phyloP scores from a whole-genome alignment of 371 early-diverging fungal species.

The Apophysomyces sp. region DNA sequence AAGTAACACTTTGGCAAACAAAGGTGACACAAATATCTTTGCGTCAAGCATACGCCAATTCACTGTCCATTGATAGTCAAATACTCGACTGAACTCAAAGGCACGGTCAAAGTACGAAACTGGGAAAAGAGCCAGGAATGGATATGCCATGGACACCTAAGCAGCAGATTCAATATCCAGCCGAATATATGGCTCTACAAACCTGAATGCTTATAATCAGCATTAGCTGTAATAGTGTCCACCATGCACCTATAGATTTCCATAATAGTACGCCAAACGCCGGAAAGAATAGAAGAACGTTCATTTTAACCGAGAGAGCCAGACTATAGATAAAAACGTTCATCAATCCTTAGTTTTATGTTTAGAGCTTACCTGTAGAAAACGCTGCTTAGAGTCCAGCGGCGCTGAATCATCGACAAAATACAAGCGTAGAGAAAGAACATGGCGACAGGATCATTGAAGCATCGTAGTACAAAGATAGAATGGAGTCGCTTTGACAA shows the following conservation, averaged over 20 bases:
- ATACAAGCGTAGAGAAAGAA: conserved; percentile 67
- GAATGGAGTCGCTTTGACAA: conserved; percentile 86
- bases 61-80: conserved; percentile 90
- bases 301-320: conserved; percentile 92
- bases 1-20: conserved; percentile 64
- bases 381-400: conserved; percentile 53
- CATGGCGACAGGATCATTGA: conserved; percentile 93
- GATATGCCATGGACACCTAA: conserved; percentile 64
- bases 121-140: conserved; percentile 66
- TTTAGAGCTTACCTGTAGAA: conserved; percentile 57
- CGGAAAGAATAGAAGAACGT: conserved; percentile 86
- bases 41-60: conserved; percentile 88
- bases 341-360: not conserved
- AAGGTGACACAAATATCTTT: conserved; percentile 60
- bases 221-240: conserved; percentile 46
- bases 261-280: conserved; percentile 75
- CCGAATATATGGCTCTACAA: not conserved
- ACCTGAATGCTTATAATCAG: conserved; percentile 61
- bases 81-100: conserved; percentile 86
- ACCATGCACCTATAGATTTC: conserved; percentile 53
- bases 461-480: conserved; percentile 85
- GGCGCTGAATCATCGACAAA: conserved; percentile 54
- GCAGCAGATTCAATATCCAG: not conserved
- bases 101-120: conserved; percentile 71
- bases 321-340: conserved; percentile 46